phyloP scores from a whole-genome alignment of 2,329 filamentous ascomycete species.

The Clarireedia monteithiana region DNA sequence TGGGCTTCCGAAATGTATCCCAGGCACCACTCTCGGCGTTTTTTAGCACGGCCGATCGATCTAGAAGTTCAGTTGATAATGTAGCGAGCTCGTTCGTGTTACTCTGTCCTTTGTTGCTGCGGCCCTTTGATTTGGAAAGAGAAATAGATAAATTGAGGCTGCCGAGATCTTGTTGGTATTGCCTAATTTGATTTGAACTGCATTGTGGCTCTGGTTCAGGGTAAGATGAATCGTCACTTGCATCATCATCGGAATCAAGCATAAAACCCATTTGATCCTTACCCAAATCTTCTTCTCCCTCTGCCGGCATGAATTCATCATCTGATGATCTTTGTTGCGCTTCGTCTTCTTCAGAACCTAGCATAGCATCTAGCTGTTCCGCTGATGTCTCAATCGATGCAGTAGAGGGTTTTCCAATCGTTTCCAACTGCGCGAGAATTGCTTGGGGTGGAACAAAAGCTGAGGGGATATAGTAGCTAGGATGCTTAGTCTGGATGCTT shows the following conservation, averaged over 20 bases:
- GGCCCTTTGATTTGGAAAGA: background rate
- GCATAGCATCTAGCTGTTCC: background rate
- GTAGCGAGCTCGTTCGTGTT: too few relatives aligned
- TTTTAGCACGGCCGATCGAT: slow-evolving; percentile 14
- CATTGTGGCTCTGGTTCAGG: background rate
- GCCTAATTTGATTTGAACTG: background rate
- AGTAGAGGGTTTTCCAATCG: slow-evolving; percentile 4
- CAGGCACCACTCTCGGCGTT: slow-evolving; percentile 25
- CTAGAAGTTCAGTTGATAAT: too few relatives aligned
- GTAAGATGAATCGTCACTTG: background rate
- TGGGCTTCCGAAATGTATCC: slow-evolving; percentile 11
- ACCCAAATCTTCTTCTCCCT: background rate
- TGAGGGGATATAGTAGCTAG: slow-evolving; percentile 23
- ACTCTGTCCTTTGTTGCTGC: background rate
- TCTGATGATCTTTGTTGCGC: background rate
- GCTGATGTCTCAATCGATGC: background rate
- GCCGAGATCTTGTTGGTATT: background rate
- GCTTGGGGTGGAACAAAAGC: slow-evolving; percentile 18
- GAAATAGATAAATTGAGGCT: background rate
- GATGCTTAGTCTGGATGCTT: slow-evolving; percentile 16
- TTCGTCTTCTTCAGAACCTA: background rate
- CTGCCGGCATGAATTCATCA: slow-evolving; percentile 3
- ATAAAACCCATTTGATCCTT: slow-evolving; percentile 1
- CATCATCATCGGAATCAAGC: slow-evolving; percentile 1
- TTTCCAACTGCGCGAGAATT: slow-evolving; percentile 15